Evolutionary conservation across 306 rosid genomes (phyloP).

Genomic region (Pyrus bretschneideri): DNA sequence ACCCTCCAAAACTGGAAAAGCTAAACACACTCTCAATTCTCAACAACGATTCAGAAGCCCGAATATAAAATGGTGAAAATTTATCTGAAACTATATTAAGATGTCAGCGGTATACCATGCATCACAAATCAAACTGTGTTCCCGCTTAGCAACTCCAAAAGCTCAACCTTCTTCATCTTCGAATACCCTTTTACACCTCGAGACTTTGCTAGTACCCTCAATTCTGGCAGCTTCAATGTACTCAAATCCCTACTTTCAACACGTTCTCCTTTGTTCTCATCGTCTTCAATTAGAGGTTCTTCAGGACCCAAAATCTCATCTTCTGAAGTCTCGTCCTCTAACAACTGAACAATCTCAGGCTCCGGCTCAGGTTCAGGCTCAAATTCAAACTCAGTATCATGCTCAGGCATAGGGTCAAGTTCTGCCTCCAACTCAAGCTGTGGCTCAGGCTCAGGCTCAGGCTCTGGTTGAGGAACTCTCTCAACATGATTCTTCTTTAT

Average conservation of each 20-base stretch:
- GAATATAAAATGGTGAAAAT: neutral
- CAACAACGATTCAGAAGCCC: constrained; percentile 2
- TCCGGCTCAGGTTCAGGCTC: constrained; percentile 22
- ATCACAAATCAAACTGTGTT: constrained; percentile 20
- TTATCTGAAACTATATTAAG: neutral
- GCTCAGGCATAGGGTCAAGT: constrained; percentile 24
- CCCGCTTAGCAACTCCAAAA: constrained; percentile 52
- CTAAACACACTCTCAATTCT: constrained; percentile 1
- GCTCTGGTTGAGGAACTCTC: constrained; percentile 26
- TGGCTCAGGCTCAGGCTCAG: constrained; percentile 18
- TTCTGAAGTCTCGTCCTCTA: constrained; percentile 35
- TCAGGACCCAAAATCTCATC: constrained; percentile 35
- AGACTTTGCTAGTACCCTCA: constrained; percentile 79
- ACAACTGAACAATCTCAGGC: constrained; percentile 42
- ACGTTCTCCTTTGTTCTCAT: constrained; percentile 20
- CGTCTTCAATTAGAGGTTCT: constrained; percentile 18
- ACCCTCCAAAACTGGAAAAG: constrained; percentile 1
- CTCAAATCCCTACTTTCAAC: constrained; percentile 46
- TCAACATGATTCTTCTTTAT: constrained; percentile 32
- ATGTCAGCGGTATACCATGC: neutral
- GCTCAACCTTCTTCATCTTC: constrained; percentile 80
- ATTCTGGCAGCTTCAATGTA: constrained; percentile 61
- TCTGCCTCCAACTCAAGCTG: constrained; percentile 28
- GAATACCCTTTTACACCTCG: constrained; percentile 79
- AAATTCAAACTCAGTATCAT: neutral